Conservation (phyloP, 305 asterid species). For the Solanum hybrid region DNA sequence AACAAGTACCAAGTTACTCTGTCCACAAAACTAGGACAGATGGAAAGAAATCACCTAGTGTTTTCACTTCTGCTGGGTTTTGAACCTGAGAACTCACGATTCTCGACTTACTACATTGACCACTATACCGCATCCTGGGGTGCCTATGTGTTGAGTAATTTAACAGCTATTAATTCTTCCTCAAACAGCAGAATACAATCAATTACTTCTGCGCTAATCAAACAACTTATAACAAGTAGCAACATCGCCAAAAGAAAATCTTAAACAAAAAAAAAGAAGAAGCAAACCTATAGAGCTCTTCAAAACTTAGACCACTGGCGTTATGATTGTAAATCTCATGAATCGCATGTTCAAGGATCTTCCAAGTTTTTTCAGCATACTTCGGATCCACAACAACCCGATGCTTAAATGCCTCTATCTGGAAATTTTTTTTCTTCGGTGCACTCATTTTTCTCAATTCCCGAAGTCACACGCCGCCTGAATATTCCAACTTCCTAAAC, state of each 20-base stretch:
- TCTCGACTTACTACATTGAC: background rate
- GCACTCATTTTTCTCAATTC: constrained; percentile 24
- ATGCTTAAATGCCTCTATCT: constrained; percentile 80
- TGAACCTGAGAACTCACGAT: background rate
- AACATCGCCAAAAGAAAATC: background rate
- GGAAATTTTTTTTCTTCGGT: constrained; percentile 65
- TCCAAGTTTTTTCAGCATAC: constrained; percentile 86
- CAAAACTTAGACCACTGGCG: constrained; percentile 92
- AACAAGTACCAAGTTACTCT: background rate
- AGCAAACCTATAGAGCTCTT: constrained; percentile 73
- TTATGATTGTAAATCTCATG: constrained; percentile 79
- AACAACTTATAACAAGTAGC: background rate
- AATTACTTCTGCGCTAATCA: background rate
- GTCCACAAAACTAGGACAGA: background rate
- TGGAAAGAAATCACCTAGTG: background rate
- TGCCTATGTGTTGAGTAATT: background rate
- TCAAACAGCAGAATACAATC: background rate
- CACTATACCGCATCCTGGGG: background rate
- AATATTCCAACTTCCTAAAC: background rate
- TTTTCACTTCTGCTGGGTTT: background rate
- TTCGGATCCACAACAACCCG: constrained; percentile 96
- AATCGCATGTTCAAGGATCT: constrained; percentile 69
- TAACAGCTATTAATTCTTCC: background rate
- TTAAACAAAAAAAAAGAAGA: background rate
- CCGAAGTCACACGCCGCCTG: background rate